Percentiles rank a stretch among this genome's conserved stretches.
Conservation (phyloP, 129 eudicot genomes). For the Helianthus annuus region HanXRQr2.0-SUNRISE NC_035434.2:156146321-156146820, state of each 20-base stretch:
- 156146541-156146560: slow-evolving; percentile 97
- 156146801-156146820: too few relatives aligned
- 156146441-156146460: background rate
- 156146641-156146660: slow-evolving; percentile 62
- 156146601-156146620: slow-evolving; percentile 95
- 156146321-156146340: too few relatives aligned
- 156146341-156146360: too few relatives aligned
- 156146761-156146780: slow-evolving; percentile 5
- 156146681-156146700: slow-evolving; percentile 1
- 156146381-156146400: too few relatives aligned
- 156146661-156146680: background rate
- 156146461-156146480: background rate
- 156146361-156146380: too few relatives aligned
- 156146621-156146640: slow-evolving; percentile 95
- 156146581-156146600: slow-evolving; percentile 85
- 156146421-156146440: background rate
- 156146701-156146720: background rate
- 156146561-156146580: slow-evolving; percentile 98
- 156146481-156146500: slow-evolving; percentile 21
- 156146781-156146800: background rate
- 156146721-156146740: background rate
- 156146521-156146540: slow-evolving; percentile 94
- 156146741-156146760: background rate
- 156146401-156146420: background rate
- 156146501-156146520: slow-evolving; percentile 83